Percentiles rank a stretch among this genome's conserved stretches.
phyloP scores from a whole-genome alignment of 345 rosid genomes.

The Heritiera fomes region DNA sequence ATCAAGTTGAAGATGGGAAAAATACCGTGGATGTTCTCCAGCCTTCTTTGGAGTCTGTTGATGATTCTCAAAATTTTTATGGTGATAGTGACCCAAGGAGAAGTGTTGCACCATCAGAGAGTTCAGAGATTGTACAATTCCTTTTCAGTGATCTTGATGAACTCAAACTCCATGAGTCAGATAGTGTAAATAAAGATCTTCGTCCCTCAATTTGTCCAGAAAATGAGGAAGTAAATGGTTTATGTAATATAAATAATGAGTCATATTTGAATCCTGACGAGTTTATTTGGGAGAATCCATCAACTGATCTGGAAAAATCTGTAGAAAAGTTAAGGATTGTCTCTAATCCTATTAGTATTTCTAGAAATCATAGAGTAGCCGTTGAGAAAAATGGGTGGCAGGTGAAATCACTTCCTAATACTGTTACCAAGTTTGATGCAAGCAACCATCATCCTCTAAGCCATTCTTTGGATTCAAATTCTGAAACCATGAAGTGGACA shows the following conservation, averaged over 20 bases:
- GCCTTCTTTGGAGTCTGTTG: slow-evolving; percentile 23
- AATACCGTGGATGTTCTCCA: slow-evolving; percentile 24
- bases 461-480: slow-evolving; percentile 59
- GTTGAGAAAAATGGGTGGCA: slow-evolving; percentile 41
- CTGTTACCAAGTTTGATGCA: slow-evolving; percentile 29
- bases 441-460: slow-evolving; percentile 44
- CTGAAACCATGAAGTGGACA: slow-evolving; percentile 40
- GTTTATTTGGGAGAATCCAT: slow-evolving; percentile 25
- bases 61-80: slow-evolving; percentile 28
- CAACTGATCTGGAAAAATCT: slow-evolving; percentile 31
- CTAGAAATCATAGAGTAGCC: slow-evolving; percentile 29
- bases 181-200: slow-evolving; percentile 29
- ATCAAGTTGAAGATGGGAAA: slow-evolving; percentile 31
- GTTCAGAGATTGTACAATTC: slow-evolving; percentile 72
- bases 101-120: slow-evolving; percentile 39
- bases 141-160: slow-evolving; percentile 63
- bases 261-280: slow-evolving; percentile 26
- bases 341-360: slow-evolving; percentile 54
- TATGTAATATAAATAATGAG: slow-evolving; percentile 24
- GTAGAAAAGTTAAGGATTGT: slow-evolving; percentile 29
- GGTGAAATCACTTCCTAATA: slow-evolving; percentile 67
- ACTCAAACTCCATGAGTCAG: slow-evolving; percentile 32
- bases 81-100: slow-evolving; percentile 32
- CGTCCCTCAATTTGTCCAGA: slow-evolving; percentile 23
- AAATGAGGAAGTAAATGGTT: slow-evolving; percentile 20